Conservation (phyloP, 345 rosid genomes). For the Citrus glauca region DNA sequence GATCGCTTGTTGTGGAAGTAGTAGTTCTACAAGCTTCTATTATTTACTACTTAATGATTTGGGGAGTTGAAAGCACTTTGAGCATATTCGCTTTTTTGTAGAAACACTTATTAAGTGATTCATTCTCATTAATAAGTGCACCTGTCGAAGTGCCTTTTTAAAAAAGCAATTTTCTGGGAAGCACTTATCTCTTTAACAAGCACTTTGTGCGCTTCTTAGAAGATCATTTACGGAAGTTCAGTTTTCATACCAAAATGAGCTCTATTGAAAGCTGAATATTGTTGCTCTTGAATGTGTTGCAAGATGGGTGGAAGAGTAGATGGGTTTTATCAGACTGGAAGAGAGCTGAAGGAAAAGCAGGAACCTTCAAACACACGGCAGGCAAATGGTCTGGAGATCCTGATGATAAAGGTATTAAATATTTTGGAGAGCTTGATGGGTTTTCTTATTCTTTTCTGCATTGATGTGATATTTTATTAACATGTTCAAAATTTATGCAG, state of each 20-base stretch:
- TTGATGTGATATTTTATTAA: neutral
- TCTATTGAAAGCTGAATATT: neutral
- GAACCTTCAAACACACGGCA: slow-evolving; percentile 72
- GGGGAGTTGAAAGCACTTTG: neutral
- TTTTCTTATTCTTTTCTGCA: neutral
- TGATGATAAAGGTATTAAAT: slow-evolving; percentile 57
- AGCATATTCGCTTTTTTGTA: neutral
- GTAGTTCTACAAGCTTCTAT: neutral
- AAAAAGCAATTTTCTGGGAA: neutral
- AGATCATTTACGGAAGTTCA: neutral
- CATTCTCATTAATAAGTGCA: neutral
- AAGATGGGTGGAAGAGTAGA: slow-evolving; percentile 89
- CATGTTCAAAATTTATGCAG: neutral
- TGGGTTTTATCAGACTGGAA: slow-evolving; percentile 96
- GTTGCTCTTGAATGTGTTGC: neutral
- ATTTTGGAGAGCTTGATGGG: neutral
- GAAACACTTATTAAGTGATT: neutral
- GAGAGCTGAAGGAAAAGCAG: slow-evolving; percentile 80
- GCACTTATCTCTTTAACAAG: neutral
- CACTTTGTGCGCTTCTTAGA: neutral
- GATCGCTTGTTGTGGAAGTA: neutral
- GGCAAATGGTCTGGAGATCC: slow-evolving; percentile 87
- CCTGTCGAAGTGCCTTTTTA: neutral
- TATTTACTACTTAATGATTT: neutral
- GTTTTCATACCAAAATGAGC: neutral